Evolutionary conservation across 371 early-diverging fungal species (phyloP).

Genomic region (Rhizopus stolonifer): DNA sequence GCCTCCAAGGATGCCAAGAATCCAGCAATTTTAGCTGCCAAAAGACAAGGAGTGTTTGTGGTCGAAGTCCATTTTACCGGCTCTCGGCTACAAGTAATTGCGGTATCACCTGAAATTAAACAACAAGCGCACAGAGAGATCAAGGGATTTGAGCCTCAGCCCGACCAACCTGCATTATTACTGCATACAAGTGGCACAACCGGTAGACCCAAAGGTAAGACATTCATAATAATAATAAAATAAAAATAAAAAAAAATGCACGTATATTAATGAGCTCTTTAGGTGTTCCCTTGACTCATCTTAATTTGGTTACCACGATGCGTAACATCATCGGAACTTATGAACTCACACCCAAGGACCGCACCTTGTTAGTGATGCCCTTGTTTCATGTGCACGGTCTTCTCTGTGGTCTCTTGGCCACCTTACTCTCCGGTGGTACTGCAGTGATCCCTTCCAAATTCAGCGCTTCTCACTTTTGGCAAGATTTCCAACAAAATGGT

Average conservation of each 20-base stretch:
- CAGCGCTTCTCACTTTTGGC: constrained; percentile 80
- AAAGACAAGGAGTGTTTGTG: constrained; percentile 50
- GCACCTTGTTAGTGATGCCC: constrained; percentile 83
- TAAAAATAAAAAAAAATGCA: too few relatives aligned
- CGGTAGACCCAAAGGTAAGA: constrained; percentile 78
- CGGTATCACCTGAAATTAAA: constrained; percentile 9
- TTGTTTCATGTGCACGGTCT: constrained; percentile 93
- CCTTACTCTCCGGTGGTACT: constrained; percentile 75
- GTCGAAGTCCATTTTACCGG: constrained; percentile 61
- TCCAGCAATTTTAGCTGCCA: constrained; percentile 67
- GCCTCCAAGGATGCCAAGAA: constrained; percentile 41
- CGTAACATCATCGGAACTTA: constrained; percentile 74
- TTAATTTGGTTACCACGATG: constrained; percentile 73
- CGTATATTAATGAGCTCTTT: too few relatives aligned
- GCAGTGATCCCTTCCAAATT: constrained; percentile 82
- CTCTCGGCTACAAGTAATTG: constrained; percentile 24
- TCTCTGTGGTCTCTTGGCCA: constrained; percentile 74
- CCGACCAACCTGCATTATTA: constrained; percentile 68
- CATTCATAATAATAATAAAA: too few relatives aligned
- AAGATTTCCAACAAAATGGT: constrained; percentile 57
- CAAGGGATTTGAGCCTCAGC: constrained; percentile 33
- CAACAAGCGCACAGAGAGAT: constrained; percentile 17
- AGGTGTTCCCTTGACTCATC: constrained; percentile 86
- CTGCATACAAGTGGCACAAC: constrained; percentile 87
- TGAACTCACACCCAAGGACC: constrained; percentile 59